Conservation (phyloP, 495 filamentous ascomycete genomes). For the Penicillium bovifimosum region DNA sequence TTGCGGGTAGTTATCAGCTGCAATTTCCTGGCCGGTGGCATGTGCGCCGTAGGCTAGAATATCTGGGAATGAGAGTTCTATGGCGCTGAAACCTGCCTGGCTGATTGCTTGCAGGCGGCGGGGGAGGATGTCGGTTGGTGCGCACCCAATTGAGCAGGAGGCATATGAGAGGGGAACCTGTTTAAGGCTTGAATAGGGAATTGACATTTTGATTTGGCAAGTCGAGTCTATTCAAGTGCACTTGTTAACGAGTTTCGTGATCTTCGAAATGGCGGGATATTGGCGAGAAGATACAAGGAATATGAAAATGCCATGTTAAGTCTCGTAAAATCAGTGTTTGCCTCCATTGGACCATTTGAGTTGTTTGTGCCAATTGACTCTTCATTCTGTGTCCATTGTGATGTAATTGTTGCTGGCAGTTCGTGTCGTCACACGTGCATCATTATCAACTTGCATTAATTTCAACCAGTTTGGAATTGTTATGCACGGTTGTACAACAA, state of each 20-base stretch:
- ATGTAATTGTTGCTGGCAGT: conserved; percentile 2
- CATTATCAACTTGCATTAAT: background rate
- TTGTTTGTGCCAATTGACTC: background rate
- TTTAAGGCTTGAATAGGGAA: conserved; percentile 27
- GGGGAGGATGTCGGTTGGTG: conserved; percentile 50
- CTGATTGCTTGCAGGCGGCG: conserved; percentile 63
- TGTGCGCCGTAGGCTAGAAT: conserved; percentile 57
- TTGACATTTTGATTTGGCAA: conserved; percentile 12
- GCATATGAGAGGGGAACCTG: conserved; percentile 60
- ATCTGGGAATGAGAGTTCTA: conserved; percentile 74
- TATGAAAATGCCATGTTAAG: background rate
- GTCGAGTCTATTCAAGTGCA: background rate
- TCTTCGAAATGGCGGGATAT: background rate
- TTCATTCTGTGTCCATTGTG: conserved; percentile 8
- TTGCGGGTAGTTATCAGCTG: conserved; percentile 49
- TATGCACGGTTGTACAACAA: background rate
- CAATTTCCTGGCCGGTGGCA: conserved; percentile 45
- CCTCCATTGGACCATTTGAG: background rate
- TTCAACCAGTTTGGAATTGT: background rate
- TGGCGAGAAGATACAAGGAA: background rate
- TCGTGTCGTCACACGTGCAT: conserved; percentile 12
- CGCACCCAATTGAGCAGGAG: conserved; percentile 56
- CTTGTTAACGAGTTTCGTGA: background rate
- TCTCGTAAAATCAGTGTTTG: background rate
- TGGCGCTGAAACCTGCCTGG: conserved; percentile 59